phyloP scores from a whole-genome alignment of 208 protist species.

The Trypanosoma lewisi region DNA sequence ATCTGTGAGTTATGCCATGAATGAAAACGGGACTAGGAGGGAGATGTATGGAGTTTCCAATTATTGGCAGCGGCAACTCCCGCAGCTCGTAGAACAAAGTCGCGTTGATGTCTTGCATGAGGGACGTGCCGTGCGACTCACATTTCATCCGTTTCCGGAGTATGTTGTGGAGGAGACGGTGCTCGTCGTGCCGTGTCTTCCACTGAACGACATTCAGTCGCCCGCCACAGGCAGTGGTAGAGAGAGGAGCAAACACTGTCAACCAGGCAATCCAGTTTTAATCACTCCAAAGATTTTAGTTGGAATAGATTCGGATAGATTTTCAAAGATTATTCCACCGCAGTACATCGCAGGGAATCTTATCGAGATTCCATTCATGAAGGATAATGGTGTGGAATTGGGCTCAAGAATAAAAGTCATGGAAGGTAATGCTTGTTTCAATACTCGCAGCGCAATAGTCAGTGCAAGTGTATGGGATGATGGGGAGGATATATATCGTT shows the following conservation, averaged over 20 bases:
- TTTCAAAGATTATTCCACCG: neutral
- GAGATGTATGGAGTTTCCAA: neutral
- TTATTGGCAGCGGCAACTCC: conserved; percentile 16
- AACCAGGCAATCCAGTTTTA: conserved; percentile 50
- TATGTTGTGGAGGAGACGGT: conserved; percentile 28
- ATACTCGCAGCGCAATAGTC: conserved; percentile 60
- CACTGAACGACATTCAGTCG: conserved; percentile 44
- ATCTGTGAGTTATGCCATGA: neutral
- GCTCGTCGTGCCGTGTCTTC: conserved; percentile 61
- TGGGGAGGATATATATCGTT: conserved; percentile 42
- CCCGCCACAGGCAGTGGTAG: conserved; percentile 24
- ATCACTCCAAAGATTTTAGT: conserved; percentile 31
- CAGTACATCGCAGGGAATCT: conserved; percentile 49
- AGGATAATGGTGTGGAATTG: conserved; percentile 35
- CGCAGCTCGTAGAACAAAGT: conserved; percentile 33
- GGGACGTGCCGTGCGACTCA: conserved; percentile 35
- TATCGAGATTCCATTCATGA: conserved; percentile 50
- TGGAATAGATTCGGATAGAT: conserved; percentile 18
- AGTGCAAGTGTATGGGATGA: conserved; percentile 60
- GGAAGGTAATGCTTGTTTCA: conserved; percentile 64
- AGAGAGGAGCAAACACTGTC: conserved; percentile 49
- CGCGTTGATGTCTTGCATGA: conserved; percentile 32
- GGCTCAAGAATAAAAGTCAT: conserved; percentile 56
- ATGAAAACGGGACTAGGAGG: neutral
- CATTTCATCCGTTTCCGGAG: conserved; percentile 13